Base-by-base conservation (phyloP, 805 yeast genomes). In the Candida odintsovae region DNA sequence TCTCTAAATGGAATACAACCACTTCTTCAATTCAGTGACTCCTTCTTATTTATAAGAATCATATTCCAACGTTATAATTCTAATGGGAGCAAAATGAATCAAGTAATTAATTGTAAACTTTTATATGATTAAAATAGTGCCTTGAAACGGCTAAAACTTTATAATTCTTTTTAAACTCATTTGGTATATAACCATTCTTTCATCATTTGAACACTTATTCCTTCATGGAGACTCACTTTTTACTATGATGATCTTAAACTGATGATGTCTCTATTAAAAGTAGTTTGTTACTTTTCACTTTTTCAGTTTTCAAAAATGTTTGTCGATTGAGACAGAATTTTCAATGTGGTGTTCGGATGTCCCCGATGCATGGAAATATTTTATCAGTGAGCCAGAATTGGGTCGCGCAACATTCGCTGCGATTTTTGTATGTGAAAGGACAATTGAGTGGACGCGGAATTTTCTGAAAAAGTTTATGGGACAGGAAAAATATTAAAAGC, bases 301-400 rank as follows among this genome's bases (percentile, higher is more conserved):
- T 58, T 58, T 58, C 63, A 58, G 57, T 53, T 57, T 49, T 46
- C 41, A 54, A 57, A 57, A 57, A 48, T 55, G 59, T 55, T 57
- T 57, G 58, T 48, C 39, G 43, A 33, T n/a, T 45, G 49, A 43
- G 45, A 35, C 19, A 31, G 16, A 26, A 15, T 37, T 20, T 38
- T 28, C 43, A 8, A 9, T 19, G 33, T 40, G 51, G 48, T 54
- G 58, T 50, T 19, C 31, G 52, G 58, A 39, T 54, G 58, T 47
- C 21, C 7, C 3, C 7, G 2, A 18, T 16, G n/a, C n/a, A n/a
- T n/a, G n/a, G n/a, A n/a, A n/a, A n/a, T n/a, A n/a, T n/a, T n/a
- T n/a, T n/a, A n/a, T n/a, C n/a, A n/a, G n/a, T n/a, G n/a, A n/a
- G n/a, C n/a, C n/a, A n/a, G n/a, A n/a, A n/a, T n/a, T n/a, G n/a